Conservation (phyloP, 2,329 filamentous ascomycete genomes). For the Aureobasidium leucospermi region DNA sequence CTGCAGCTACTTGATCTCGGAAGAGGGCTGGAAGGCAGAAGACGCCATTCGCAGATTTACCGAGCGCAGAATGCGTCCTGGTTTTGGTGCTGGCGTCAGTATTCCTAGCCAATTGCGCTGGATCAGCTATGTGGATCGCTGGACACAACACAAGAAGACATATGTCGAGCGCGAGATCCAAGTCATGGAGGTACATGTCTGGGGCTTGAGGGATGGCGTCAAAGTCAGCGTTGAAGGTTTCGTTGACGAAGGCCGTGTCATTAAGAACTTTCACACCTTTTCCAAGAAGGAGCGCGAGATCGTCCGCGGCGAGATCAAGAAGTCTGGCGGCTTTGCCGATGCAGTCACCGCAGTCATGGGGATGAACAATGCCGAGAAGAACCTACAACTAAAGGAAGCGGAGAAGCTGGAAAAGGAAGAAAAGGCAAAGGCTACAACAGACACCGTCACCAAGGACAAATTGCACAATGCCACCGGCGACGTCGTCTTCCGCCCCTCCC, state of each 20-base stretch:
- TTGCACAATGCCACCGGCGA: conserved; percentile 47
- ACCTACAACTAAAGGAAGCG: conserved; percentile 19
- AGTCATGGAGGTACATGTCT: conserved; percentile 80
- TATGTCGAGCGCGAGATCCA: conserved; percentile 81
- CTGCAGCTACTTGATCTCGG: conserved; percentile 83
- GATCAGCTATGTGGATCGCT: conserved; percentile 81
- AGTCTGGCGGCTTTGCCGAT: conserved; percentile 34
- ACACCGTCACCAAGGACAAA: conserved; percentile 14
- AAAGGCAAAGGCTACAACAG: background rate
- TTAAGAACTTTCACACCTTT: conserved; percentile 79
- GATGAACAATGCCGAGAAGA: conserved; percentile 7
- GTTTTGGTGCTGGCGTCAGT: conserved; percentile 81
- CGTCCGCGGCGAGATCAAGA: conserved; percentile 48
- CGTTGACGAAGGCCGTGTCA: conserved; percentile 79
- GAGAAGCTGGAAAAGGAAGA: conserved; percentile 9
- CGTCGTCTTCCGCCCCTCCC: conserved; percentile 68
- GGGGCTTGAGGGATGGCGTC: conserved; percentile 80
- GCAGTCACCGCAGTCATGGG: conserved; percentile 39
- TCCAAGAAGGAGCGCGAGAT: conserved; percentile 62
- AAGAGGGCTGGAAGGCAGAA: conserved; percentile 63
- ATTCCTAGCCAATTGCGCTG: conserved; percentile 89
- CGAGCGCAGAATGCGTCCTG: conserved; percentile 76
- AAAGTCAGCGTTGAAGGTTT: conserved; percentile 82
- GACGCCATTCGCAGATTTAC: conserved; percentile 66
- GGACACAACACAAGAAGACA: conserved; percentile 66